Percentiles rank a stretch among this genome's conserved stretches.
Evolutionary conservation across 2,329 filamentous ascomycete species (phyloP).

Genomic region (Colletotrichum sp.): DNA sequence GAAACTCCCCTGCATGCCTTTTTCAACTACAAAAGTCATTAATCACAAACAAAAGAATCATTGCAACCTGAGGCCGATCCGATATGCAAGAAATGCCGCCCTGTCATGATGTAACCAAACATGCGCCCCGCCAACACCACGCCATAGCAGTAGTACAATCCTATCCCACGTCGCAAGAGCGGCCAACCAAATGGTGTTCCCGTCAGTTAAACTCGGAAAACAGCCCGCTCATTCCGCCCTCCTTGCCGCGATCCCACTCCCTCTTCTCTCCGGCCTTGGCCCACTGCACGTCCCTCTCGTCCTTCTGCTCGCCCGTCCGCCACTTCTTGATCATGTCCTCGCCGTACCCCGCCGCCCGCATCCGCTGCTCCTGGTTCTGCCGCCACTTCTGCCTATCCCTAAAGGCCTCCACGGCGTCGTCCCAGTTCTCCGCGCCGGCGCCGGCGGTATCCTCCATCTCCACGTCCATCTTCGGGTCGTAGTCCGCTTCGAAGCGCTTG

Average conservation of each 20-base stretch:
- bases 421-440: conserved; percentile 70
- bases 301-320: conserved; percentile 62
- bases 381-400: conserved; percentile 82
- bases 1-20: not conserved
- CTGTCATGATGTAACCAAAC: not conserved
- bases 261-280: conserved; percentile 68
- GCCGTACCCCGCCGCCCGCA: conserved; percentile 79
- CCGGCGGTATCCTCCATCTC: conserved; percentile 51
- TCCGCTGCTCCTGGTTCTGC: conserved; percentile 74
- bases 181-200: not conserved
- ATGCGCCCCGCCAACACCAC: not conserved
- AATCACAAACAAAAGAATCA: not conserved
- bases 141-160: not conserved
- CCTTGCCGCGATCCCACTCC: conserved; percentile 66
- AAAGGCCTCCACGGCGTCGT: conserved; percentile 77
- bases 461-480: conserved; percentile 64
- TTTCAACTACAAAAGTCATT: not conserved
- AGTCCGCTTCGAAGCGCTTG: conserved; percentile 74
- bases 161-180: not conserved
- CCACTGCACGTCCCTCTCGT: conserved; percentile 74
- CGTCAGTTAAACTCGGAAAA: conserved; percentile 22
- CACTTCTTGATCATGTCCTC: conserved; percentile 77
- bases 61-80: not conserved
- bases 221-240: conserved; percentile 10
- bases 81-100: not conserved